Conservation (phyloP, 139 green algal genomes). For the Zygnema circumcarinatum region DNA sequence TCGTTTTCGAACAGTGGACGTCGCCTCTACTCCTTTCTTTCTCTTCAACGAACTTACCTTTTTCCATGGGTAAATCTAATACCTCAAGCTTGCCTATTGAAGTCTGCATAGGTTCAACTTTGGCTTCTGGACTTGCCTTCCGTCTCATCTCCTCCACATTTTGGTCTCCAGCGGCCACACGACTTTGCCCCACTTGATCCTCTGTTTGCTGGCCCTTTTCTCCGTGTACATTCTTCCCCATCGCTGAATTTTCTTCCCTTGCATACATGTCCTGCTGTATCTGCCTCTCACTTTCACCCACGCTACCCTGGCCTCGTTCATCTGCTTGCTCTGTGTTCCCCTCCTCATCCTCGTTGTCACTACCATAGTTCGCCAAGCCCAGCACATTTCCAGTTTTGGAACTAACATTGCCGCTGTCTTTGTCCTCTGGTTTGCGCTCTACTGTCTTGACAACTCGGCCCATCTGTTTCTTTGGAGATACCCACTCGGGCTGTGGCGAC, state of each 20-base stretch:
- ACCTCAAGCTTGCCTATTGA: too few species aligned
- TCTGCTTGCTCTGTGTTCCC: neutral
- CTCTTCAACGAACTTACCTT: neutral
- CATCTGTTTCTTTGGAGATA: neutral
- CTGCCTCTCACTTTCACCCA: neutral
- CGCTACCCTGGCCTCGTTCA: neutral
- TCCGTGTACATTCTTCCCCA: neutral
- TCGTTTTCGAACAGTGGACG: neutral
- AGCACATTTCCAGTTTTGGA: neutral
- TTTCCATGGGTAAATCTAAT: neutral
- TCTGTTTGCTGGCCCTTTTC: neutral
- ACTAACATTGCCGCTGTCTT: neutral
- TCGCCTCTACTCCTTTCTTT: neutral
- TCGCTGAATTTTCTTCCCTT: neutral
- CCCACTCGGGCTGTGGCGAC: too few species aligned
- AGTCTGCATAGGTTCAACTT: neutral
- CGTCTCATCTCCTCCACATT: neutral
- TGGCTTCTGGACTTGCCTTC: neutral
- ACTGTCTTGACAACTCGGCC: neutral
- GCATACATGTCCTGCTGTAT: neutral
- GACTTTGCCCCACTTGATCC: too few species aligned
- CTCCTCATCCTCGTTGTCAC: neutral
- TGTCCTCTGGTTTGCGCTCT: neutral
- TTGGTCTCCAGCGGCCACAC: too few species aligned
- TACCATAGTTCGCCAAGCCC: neutral